phyloP scores from a whole-genome alignment of 2,329 filamentous ascomycete genomes.

The Aspergillus versicolor region DNA sequence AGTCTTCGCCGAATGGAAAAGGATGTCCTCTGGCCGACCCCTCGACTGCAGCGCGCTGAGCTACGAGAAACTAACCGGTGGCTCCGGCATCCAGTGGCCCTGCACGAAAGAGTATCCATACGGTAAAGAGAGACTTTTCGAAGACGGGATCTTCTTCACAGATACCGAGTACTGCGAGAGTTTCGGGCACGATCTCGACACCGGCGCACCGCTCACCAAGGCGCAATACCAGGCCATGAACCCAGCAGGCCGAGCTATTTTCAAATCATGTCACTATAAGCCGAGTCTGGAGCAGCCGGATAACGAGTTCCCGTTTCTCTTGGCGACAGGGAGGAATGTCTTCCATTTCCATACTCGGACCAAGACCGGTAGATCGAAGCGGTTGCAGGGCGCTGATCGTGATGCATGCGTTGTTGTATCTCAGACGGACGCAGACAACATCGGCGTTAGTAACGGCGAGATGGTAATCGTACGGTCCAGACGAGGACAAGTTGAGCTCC shows the following conservation, averaged over 20 bases:
- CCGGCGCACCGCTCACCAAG: slow-evolving; percentile 33
- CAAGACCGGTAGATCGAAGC: slow-evolving; percentile 34
- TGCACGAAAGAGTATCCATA: slow-evolving; percentile 33
- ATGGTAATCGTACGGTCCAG: slow-evolving; percentile 32
- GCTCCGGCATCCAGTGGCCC: slow-evolving; percentile 41
- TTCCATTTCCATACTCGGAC: slow-evolving; percentile 41
- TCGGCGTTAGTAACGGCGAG: slow-evolving; percentile 29
- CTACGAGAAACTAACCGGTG: slow-evolving; percentile 37
- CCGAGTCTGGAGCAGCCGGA: slow-evolving; percentile 29
- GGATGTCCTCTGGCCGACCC: slow-evolving; percentile 32
- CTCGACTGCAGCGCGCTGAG: slow-evolving; percentile 36
- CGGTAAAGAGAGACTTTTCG: slow-evolving; percentile 36
- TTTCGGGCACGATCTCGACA: slow-evolving; percentile 40
- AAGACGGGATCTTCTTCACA: slow-evolving; percentile 36
- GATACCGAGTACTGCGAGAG: slow-evolving; percentile 37
- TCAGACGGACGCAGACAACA: slow-evolving; percentile 25
- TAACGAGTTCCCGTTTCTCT: slow-evolving; percentile 32
- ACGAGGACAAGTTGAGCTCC: slow-evolving; percentile 32
- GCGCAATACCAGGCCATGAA: slow-evolving; percentile 31
- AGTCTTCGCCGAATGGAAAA: slow-evolving; percentile 39
- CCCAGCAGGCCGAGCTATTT: slow-evolving; percentile 35
- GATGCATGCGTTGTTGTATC: slow-evolving; percentile 33
- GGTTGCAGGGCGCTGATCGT: slow-evolving; percentile 29
- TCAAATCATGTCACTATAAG: slow-evolving; percentile 35
- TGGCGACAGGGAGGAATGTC: slow-evolving; percentile 35